Evolutionary conservation across 176 grass and related monocot genomes (phyloP).

Genomic region (Carex cristatella): DNA sequence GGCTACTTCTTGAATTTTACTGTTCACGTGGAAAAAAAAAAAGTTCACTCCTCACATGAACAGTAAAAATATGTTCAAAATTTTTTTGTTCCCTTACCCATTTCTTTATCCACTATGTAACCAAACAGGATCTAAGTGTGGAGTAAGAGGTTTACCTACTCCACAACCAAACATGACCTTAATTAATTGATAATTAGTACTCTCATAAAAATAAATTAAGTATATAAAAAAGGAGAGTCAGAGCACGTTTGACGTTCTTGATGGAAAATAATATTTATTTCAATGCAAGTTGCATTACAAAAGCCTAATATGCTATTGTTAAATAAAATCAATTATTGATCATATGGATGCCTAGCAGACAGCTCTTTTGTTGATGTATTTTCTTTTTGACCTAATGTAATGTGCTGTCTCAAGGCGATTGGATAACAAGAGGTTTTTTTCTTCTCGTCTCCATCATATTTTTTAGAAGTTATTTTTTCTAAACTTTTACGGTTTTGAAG

Average conservation of each 20-base stretch:
- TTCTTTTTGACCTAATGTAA: neutral
- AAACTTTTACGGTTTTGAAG: neutral
- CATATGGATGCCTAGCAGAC: neutral
- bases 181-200: neutral
- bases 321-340: neutral
- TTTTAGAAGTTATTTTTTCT: neutral
- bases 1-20: no score
- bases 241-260: neutral
- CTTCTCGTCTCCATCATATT: no score
- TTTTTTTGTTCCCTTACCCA: no score
- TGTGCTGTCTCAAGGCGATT: neutral
- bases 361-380: neutral
- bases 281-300: no score
- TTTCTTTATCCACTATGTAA: no score
- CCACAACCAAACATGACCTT: no score
- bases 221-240: neutral
- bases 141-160: no score
- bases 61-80: no score
- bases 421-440: neutral
- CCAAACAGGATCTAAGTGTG: no score
- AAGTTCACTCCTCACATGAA: no score
- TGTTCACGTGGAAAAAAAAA: no score
- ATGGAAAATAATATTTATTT: neutral
- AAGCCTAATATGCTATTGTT: neutral
- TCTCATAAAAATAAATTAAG: neutral